Evolutionary conservation across 1,139 yeast genomes (phyloP), one percentile per base, ranked within the genome.

Genomic region (Yamadazyma sp.): DNA sequence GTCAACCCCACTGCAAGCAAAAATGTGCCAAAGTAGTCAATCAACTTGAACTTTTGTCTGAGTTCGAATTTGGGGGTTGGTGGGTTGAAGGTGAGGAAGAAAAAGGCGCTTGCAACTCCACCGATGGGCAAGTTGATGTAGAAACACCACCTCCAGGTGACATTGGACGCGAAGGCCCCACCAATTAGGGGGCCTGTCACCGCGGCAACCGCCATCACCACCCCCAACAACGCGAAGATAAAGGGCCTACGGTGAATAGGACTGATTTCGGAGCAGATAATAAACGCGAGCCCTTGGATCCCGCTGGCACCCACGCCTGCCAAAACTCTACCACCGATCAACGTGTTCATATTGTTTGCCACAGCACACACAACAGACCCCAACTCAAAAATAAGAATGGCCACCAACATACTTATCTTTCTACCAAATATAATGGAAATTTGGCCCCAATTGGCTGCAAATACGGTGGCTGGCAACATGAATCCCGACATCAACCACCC

Each of bases 61-160:
- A 43, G 53, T 37, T 48, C 37, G 53, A 49, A 45, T 28, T 47
- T 53, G 4, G 66, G 55, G 32, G 44, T 47, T n/a, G 73, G 73
- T 3, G 72, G 71, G 34, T 63, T 56, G 48, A 64, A 66, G 0
- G 61, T 51, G 27, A 51, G 52, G 17, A 51, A 38, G 35, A 66
- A 60, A 20, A 61, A 50, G 1, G 44, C 53, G 26, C 52, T 36
- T 1, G 72, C 69, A 20, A 61, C 39, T 2, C 62, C 72, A 10
- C 73, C 73, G 46, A 66, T 54, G 10, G 73, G 73, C 43, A 66
- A 61, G 41, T 66, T 66, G 8, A 85, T 73, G 58, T 81, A 85
- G 58, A 84, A 85, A 47, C 87, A 79, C 91, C 91, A 83, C 59
- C 92, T 72, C 92, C 92, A 85, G 10, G 65, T 45, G 17, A 59